phyloP scores from a whole-genome alignment of 768 basidiomycete species.

The Mycena leptocephala region DNA sequence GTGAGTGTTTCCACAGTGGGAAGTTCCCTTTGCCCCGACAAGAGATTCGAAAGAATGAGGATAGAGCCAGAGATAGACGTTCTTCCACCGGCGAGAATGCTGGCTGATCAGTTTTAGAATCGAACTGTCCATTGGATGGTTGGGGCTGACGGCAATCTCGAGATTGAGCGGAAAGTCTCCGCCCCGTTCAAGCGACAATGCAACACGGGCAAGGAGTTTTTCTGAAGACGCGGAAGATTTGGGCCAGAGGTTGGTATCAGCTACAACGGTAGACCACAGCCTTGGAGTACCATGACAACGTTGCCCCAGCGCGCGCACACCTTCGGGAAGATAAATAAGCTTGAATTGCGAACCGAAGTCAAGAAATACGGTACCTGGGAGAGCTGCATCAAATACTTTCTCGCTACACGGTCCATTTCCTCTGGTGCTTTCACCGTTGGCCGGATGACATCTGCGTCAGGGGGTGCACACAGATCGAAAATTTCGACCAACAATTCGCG shows the following conservation, averaged over 20 bases:
- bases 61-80: not conserved
- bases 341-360: no score
- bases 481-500: constrained; percentile 5
- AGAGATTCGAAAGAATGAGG: not conserved
- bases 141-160: not conserved
- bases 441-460: not conserved
- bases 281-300: not conserved
- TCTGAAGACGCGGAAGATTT: not conserved
- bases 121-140: not conserved
- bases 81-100: constrained; percentile 15
- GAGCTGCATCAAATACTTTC: not conserved
- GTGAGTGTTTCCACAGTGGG: not conserved
- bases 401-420: constrained; percentile 3
- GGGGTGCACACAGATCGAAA: constrained; percentile 7
- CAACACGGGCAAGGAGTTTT: not conserved
- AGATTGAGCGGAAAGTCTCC: not conserved
- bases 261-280: constrained; percentile 8
- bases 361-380: not conserved
- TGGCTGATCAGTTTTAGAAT: not conserved
- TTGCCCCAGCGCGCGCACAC: not conserved
- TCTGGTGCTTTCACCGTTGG: not conserved
- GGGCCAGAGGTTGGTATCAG: not conserved
- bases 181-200: not conserved
- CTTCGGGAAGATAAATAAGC: not conserved
- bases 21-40: not conserved